These are phyloP conservation scores for Xylaria sp. DNA, from an alignment of 2,329 filamentous ascomycete species.

Conservation along the genomic window DNA sequence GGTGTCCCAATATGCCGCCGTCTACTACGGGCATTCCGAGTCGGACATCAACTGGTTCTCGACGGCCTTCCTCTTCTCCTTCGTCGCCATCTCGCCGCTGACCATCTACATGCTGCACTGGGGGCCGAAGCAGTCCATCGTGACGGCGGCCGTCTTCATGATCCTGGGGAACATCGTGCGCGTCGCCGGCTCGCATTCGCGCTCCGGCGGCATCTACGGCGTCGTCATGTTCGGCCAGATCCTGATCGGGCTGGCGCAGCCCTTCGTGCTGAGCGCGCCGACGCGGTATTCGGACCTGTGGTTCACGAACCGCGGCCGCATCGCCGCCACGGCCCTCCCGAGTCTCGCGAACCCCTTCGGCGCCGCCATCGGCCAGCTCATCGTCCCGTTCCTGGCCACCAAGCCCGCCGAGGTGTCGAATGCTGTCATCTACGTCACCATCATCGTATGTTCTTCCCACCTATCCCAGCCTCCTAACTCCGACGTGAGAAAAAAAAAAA, in stretches of 20 bases:
- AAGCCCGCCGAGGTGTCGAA: conserved; percentile 73
- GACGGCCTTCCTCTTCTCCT: conserved; percentile 87
- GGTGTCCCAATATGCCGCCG: conserved; percentile 76
- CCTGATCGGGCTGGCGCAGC: conserved; percentile 87
- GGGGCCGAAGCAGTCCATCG: conserved; percentile 81
- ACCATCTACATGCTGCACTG: conserved; percentile 81
- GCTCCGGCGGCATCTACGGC: conserved; percentile 72
- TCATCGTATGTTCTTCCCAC: conserved; percentile 70
- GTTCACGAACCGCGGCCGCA: conserved; percentile 87
- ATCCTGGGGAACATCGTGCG: conserved; percentile 92
- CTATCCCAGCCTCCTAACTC: neutral
- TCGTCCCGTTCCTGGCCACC: conserved; percentile 80
- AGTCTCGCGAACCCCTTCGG: conserved; percentile 91
- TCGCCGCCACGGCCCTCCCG: conserved; percentile 86
- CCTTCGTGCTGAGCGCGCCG: conserved; percentile 89
- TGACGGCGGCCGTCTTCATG: conserved; percentile 76
- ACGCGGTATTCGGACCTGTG: conserved; percentile 93
- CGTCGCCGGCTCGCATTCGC: conserved; percentile 72
- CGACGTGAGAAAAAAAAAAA: no score
- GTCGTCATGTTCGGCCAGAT: conserved; percentile 92
- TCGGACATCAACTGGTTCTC: conserved; percentile 91
- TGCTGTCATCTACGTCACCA: conserved; percentile 85
- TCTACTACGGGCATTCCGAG: conserved; percentile 80
- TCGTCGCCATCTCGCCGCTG: conserved; percentile 76
- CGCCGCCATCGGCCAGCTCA: conserved; percentile 86